Evolutionary conservation across 768 basidiomycete species (phyloP), one percentile per base, ranked within the genome.

Genomic region (Phylloporus arenicola): DNA sequence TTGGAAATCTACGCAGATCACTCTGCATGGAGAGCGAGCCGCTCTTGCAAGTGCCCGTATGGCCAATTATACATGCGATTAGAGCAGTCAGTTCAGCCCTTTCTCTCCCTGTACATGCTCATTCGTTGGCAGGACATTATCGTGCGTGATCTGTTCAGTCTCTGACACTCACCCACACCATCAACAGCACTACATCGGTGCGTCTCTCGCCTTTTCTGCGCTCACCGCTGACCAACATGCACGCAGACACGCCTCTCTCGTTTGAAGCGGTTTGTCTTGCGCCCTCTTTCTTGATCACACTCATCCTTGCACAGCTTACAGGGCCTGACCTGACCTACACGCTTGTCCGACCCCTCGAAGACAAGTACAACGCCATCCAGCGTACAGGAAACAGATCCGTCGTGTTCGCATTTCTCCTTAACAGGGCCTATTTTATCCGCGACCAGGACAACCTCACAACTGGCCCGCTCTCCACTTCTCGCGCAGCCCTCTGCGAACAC

Each of bases 321-420:
- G 84, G 86, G 1, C 90, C 94, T 2, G 94, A 97, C 64, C 77
- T 93, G 31, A 92, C 88, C 2, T 96, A 96, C 64, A 87, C 90
- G 1, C 83, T 97, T 54, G 76, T 95, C 48, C 86, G 84, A 33
- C 94, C 94, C 1, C 75, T 97, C 29, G 80, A 84, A 42, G 88
- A 93, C 51, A 95, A 93, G 70, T 96, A 96, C 67, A 71, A 79
- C 27, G 74, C 75, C 10, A 70, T 92, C 43, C 87, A 90, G 62
- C 76, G 74, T 24, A 64, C 73, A 40, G 85, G 86, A 22, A 97
- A 96, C 70, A 81, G 84, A 64, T 83, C 92, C 6, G 72, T 91
- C 52, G 85, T 90, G 6, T 96, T 96, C 63, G 92, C 91, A 59
- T 79, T 92, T 52, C 82, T 96, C 3, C 71, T 96, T 47, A 95